phyloP scores from a whole-genome alignment of 2,329 filamentous ascomycete species.

The Penicillium fuscoglaucum region DNA sequence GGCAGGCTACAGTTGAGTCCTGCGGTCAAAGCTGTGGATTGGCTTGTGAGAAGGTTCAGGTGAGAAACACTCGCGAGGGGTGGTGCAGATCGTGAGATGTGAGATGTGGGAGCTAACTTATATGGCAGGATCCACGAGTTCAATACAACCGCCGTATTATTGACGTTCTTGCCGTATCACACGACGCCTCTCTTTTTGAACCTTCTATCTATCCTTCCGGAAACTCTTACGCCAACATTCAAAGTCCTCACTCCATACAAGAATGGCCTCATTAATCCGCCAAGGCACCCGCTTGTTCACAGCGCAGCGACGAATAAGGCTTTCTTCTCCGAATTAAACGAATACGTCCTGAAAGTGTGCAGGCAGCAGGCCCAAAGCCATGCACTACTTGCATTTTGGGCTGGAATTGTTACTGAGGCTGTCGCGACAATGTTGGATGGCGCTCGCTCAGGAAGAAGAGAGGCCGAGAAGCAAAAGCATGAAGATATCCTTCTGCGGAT shows the following conservation, averaged over 20 bases:
- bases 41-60: constrained; percentile 89
- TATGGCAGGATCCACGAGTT: constrained; percentile 76
- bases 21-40: constrained; percentile 88
- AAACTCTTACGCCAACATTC: constrained; percentile 69
- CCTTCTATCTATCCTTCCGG: constrained; percentile 81
- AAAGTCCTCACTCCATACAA: constrained; percentile 86
- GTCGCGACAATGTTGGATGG: constrained; percentile 79
- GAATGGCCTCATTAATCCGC: constrained; percentile 70
- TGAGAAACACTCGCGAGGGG: constrained; percentile 45
- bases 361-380: constrained; percentile 71
- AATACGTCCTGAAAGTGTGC: constrained; percentile 74
- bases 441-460: constrained; percentile 70
- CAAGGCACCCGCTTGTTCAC: constrained; percentile 78
- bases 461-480: constrained; percentile 76
- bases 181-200: constrained; percentile 80
- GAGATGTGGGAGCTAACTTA: constrained; percentile 23
- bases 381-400: constrained; percentile 85
- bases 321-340: constrained; percentile 75
- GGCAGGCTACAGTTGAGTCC: constrained; percentile 78
- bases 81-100: constrained; percentile 10
- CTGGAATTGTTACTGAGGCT: constrained; percentile 80
- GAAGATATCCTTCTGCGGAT: constrained; percentile 72
- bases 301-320: constrained; percentile 75
- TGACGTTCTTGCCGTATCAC: constrained; percentile 92
- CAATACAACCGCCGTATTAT: constrained; percentile 74